These are phyloP conservation scores for Xylaria bambusicola DNA, from an alignment of 495 filamentous ascomycete genomes.

Conservation along the genomic window DNA sequence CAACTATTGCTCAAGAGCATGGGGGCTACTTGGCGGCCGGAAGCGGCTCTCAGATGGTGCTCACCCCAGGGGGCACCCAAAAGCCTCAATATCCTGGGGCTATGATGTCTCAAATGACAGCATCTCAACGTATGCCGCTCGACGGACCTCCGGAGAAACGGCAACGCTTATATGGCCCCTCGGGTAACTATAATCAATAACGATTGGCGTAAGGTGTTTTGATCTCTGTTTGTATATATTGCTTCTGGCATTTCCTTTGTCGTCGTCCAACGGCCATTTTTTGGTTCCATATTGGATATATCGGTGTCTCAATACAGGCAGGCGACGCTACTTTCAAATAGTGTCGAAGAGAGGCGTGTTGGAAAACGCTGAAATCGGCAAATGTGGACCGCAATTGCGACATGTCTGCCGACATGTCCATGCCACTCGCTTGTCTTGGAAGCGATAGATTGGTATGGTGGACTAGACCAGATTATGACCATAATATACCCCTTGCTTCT, in stretches of 20 bases:
- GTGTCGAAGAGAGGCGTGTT: neutral
- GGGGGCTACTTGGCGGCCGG: conserved; percentile 43
- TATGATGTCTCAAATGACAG: conserved; percentile 37
- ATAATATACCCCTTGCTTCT: conserved; percentile 19
- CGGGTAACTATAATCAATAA: conserved; percentile 36
- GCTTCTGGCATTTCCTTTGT: conserved; percentile 19
- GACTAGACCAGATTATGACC: conserved; percentile 9
- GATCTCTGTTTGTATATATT: conserved; percentile 32
- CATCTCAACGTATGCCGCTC: conserved; percentile 32
- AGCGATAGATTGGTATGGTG: conserved; percentile 7
- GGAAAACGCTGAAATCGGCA: neutral
- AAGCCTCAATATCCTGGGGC: conserved; percentile 37
- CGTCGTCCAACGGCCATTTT: conserved; percentile 8
- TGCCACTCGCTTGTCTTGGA: conserved; percentile 1
- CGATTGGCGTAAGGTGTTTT: neutral
- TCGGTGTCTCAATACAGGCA: conserved; percentile 11
- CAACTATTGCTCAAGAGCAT: conserved; percentile 47
- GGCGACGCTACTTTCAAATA: neutral
- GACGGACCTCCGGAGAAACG: conserved; percentile 39
- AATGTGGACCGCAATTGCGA: neutral
- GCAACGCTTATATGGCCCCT: conserved; percentile 42
- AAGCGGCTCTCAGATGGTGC: conserved; percentile 43
- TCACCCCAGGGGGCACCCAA: conserved; percentile 46
- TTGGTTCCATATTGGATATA: conserved; percentile 16
- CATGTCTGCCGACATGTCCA: neutral